Evolutionary conservation across 2,329 filamentous ascomycete species (phyloP).

Genomic region (Fonsecaea multimorphosa): DNA sequence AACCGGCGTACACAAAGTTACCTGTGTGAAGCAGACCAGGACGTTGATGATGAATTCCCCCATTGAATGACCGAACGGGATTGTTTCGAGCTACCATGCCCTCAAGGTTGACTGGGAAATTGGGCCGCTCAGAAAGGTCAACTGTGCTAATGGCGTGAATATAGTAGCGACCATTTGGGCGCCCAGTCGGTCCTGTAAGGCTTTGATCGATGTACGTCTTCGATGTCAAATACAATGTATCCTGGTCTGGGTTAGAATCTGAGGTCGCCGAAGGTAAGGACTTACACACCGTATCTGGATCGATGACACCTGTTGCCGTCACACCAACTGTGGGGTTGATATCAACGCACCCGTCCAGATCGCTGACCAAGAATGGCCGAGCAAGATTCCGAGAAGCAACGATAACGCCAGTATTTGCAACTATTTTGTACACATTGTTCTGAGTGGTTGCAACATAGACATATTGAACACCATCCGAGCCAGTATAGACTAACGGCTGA

Average conservation of each 20-base stretch:
- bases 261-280: not conserved
- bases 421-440: slow-evolving; percentile 45
- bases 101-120: slow-evolving; percentile 59
- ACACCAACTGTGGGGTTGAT: slow-evolving; percentile 57
- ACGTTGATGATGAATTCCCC: slow-evolving; percentile 60
- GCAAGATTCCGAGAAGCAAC: slow-evolving; percentile 48
- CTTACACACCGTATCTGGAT: slow-evolving; percentile 49
- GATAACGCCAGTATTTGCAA: slow-evolving; percentile 51
- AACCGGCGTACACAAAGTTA: slow-evolving; percentile 58
- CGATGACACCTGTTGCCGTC: slow-evolving; percentile 59
- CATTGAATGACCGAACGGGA: slow-evolving; percentile 56
- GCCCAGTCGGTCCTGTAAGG: slow-evolving; percentile 41
- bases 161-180: slow-evolving; percentile 49
- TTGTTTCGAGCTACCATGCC: slow-evolving; percentile 57
- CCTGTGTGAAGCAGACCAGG: slow-evolving; percentile 56
- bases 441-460: slow-evolving; percentile 64
- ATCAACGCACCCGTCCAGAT: slow-evolving; percentile 56
- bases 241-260: slow-evolving; percentile 34
- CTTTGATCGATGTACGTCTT: slow-evolving; percentile 59
- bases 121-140: slow-evolving; percentile 47
- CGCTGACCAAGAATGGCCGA: slow-evolving; percentile 58
- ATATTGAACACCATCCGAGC: slow-evolving; percentile 56
- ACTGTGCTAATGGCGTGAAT: slow-evolving; percentile 51
- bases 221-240: slow-evolving; percentile 57
- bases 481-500: slow-evolving; percentile 61